Evolutionary conservation across 768 basidiomycete genomes (phyloP).

Genomic region (Harrya chromipes): DNA sequence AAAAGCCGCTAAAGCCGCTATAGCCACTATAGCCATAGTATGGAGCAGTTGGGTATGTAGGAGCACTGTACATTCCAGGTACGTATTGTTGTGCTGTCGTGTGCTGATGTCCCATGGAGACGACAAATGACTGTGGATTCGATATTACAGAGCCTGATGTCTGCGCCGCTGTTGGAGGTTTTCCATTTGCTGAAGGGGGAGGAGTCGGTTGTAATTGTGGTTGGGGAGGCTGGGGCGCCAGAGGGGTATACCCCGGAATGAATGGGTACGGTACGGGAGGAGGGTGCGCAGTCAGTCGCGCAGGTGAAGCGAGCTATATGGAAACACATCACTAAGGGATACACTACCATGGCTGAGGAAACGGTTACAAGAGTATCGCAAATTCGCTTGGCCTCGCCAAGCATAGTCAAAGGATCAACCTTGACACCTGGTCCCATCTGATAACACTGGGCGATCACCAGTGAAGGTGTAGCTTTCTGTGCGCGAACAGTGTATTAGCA

Average conservation of each 20-base stretch:
- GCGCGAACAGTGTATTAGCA: slow-evolving; percentile 8
- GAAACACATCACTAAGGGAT: slow-evolving; percentile 11
- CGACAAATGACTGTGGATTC: slow-evolving; percentile 69
- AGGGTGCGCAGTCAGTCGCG: slow-evolving; percentile 62
- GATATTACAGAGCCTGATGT: slow-evolving; percentile 53
- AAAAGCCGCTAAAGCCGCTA: slow-evolving; percentile 32
- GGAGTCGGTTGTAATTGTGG: slow-evolving; percentile 36
- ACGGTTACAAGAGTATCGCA: slow-evolving; percentile 68
- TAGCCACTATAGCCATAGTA: slow-evolving; percentile 58
- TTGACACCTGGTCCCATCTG: slow-evolving; percentile 66
- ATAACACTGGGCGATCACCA: slow-evolving; percentile 80
- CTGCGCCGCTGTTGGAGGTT: slow-evolving; percentile 30
- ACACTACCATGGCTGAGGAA: neutral
- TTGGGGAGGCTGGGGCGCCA: slow-evolving; percentile 28
- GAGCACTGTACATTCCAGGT: slow-evolving; percentile 30
- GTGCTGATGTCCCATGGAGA: slow-evolving; percentile 59
- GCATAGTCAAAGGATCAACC: slow-evolving; percentile 71
- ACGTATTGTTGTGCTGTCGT: slow-evolving; percentile 45
- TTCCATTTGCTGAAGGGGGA: slow-evolving; percentile 34
- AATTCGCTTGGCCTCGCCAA: slow-evolving; percentile 71
- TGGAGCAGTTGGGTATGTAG: slow-evolving; percentile 56
- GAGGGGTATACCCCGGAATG: slow-evolving; percentile 38
- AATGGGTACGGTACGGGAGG: slow-evolving; percentile 57
- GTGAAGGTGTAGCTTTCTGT: slow-evolving; percentile 57
- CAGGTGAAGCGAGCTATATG: slow-evolving; percentile 67